Evolutionary conservation across 495 filamentous ascomycete species (phyloP).

Genomic region (Penicillium pulvis): DNA sequence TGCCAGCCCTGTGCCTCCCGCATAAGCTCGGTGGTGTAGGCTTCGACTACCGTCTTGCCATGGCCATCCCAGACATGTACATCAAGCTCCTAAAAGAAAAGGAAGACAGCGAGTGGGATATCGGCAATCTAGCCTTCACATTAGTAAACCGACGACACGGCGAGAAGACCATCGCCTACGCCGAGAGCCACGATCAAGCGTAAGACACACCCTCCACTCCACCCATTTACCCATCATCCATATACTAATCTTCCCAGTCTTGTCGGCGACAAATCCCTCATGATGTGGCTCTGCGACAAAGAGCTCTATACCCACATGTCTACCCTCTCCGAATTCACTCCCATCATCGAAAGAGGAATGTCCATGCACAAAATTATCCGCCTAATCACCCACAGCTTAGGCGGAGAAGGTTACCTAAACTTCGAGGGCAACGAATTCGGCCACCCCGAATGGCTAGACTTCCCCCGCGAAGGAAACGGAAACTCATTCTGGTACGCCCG

Average conservation of each 20-base stretch:
- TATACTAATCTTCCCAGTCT: constrained; percentile 60
- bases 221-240: not conserved
- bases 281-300: constrained; percentile 98
- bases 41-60: constrained; percentile 96
- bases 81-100: constrained; percentile 98
- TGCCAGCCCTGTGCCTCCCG: constrained; percentile 90
- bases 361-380: constrained; percentile 96
- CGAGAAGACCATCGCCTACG: constrained; percentile 98
- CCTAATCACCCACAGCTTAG: constrained; percentile 88
- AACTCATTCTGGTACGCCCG: constrained; percentile 98
- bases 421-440: constrained; percentile 99
- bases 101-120: constrained; percentile 90
- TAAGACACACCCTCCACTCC: constrained; percentile 52
- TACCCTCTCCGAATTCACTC: constrained; percentile 74
- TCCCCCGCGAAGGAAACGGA: constrained; percentile 89
- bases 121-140: constrained; percentile 79
- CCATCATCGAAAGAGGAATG: constrained; percentile 88
- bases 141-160: constrained; percentile 91
- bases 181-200: constrained; percentile 98
- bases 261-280: constrained; percentile 92
- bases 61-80: constrained; percentile 98
- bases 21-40: constrained; percentile 87
- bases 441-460: constrained; percentile 98
- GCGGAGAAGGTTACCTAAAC: constrained; percentile 96
- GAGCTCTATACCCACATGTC: constrained; percentile 99